Evolutionary conservation across 305 asterid species (phyloP).

Genomic region (Fraxinus dipetala): DNA sequence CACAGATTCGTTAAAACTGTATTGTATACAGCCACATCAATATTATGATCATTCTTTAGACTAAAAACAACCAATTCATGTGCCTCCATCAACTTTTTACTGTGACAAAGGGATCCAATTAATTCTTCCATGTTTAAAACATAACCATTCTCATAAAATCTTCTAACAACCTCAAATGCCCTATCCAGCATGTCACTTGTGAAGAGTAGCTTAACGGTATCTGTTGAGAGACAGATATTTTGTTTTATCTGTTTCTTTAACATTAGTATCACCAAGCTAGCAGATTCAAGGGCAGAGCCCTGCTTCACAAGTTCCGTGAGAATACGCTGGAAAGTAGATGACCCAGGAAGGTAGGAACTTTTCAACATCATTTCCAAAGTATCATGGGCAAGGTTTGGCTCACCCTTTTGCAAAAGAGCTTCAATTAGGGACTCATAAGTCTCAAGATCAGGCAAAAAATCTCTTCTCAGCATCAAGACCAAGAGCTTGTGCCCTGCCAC

Average conservation of each 20-base stretch:
- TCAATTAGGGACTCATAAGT: constrained; percentile 56
- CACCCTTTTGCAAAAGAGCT: constrained; percentile 47
- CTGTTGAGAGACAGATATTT: constrained; percentile 61
- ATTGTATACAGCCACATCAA: constrained; percentile 29
- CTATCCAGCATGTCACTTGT: constrained; percentile 32
- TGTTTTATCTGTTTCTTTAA: constrained; percentile 61
- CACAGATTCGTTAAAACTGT: constrained; percentile 51
- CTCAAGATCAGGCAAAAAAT: constrained; percentile 49
- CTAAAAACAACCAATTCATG: constrained; percentile 44
- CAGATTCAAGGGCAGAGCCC: constrained; percentile 51
- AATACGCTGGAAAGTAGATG: constrained; percentile 59
- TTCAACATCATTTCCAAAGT: constrained; percentile 66
- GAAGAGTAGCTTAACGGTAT: constrained; percentile 47
- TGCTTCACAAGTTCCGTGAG: constrained; percentile 52
- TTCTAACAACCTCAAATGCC: constrained; percentile 51
- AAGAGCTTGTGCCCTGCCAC: constrained; percentile 56
- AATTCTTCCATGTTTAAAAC: constrained; percentile 50
- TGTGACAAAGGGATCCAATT: constrained; percentile 48
- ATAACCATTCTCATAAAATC: constrained; percentile 56
- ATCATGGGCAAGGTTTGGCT: constrained; percentile 54
- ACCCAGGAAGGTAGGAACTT: constrained; percentile 55
- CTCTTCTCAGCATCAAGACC: constrained; percentile 70
- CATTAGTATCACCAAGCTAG: constrained; percentile 56
- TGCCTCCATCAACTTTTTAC: constrained; percentile 49
- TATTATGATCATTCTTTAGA: constrained; percentile 45